A percentile compares a stretch with the other conserved stretches of the same genome.
These are phyloP conservation scores for Termitomyces titanicus DNA, from an alignment of 768 basidiomycete species.

Conservation along the genomic window DNA sequence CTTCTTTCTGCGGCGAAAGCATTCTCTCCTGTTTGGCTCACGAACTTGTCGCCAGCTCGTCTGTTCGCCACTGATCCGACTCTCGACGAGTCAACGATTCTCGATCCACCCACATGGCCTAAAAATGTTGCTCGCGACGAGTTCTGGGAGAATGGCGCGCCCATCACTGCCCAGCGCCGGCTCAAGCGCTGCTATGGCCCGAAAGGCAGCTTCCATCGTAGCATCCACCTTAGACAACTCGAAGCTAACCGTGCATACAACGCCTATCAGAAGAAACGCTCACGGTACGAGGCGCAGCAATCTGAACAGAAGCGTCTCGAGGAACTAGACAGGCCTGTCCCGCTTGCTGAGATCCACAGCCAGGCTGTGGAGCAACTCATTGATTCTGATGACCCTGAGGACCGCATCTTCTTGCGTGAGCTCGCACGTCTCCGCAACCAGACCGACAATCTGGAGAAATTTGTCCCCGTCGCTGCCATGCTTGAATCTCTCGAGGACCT, in stretches of 20 bases:
- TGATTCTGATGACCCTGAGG: slow-evolving; percentile 2
- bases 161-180: neutral
- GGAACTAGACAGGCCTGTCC: neutral
- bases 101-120: slow-evolving; percentile 9
- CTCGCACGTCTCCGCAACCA: slow-evolving; percentile 5
- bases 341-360: neutral
- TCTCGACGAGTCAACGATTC: neutral
- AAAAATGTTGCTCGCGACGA: neutral
- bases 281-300: slow-evolving; percentile 3
- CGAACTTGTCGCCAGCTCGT: slow-evolving; percentile 8
- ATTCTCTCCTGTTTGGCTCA: neutral
- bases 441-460: slow-evolving; percentile 1
- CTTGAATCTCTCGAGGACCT: neutral
- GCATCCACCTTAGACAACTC: neutral
- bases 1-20: slow-evolving; percentile 8
- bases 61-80: slow-evolving; percentile 2
- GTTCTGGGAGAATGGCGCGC: slow-evolving; percentile 4
- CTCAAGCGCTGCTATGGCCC: slow-evolving; percentile 2
- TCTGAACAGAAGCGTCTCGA: neutral
- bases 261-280: neutral
- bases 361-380: slow-evolving; percentile 1
- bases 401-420: slow-evolving; percentile 10
- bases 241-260: neutral
- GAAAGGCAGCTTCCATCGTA: slow-evolving; percentile 6
- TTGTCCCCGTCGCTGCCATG: neutral